A percentile compares a stretch with the other conserved stretches of the same genome.
These are phyloP conservation scores for Haplographium delicatum DNA, from an alignment of 495 filamentous ascomycete genomes.

Conservation along the genomic window DNA sequence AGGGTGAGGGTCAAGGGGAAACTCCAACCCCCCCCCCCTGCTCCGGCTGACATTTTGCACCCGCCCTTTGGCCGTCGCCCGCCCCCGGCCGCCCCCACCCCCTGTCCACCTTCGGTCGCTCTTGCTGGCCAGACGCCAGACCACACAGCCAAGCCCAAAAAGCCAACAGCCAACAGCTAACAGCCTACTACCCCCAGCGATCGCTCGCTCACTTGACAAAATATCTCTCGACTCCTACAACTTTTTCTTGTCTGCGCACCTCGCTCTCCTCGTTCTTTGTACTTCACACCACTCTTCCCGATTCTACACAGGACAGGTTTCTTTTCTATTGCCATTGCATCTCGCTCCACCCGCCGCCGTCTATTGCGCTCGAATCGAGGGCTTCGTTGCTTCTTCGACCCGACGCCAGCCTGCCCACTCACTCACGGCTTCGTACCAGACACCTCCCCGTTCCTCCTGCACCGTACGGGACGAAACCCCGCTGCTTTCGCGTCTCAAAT, in stretches of 20 bases:
- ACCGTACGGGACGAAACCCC: conserved; percentile 5
- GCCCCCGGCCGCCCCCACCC: conserved; percentile 3
- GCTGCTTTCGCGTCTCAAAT: conserved; percentile 18
- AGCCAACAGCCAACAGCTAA: background rate
- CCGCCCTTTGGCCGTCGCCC: background rate
- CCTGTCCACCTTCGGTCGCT: background rate
- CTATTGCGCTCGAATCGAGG: conserved; percentile 6
- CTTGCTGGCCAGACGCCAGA: background rate
- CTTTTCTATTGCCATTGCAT: background rate
- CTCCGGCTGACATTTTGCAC: background rate
- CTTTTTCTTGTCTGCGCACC: conserved; percentile 4
- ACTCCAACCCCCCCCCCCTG: background rate
- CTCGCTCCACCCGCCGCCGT: background rate
- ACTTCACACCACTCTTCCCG: too few relatives aligned
- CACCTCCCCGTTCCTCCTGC: background rate
- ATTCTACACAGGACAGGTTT: too few relatives aligned
- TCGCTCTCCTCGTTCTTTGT: too few relatives aligned
- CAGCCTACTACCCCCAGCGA: background rate
- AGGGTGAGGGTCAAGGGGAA: background rate
- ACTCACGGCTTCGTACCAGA: background rate
- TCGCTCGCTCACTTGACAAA: background rate
- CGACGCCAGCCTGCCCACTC: background rate
- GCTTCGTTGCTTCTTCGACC: conserved; percentile 15
- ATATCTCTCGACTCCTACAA: background rate
- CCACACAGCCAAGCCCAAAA: background rate